These are phyloP conservation scores for Colletotrichum abscissum DNA, from an alignment of 2,329 filamentous ascomycete species.

Conservation along the genomic window DNA sequence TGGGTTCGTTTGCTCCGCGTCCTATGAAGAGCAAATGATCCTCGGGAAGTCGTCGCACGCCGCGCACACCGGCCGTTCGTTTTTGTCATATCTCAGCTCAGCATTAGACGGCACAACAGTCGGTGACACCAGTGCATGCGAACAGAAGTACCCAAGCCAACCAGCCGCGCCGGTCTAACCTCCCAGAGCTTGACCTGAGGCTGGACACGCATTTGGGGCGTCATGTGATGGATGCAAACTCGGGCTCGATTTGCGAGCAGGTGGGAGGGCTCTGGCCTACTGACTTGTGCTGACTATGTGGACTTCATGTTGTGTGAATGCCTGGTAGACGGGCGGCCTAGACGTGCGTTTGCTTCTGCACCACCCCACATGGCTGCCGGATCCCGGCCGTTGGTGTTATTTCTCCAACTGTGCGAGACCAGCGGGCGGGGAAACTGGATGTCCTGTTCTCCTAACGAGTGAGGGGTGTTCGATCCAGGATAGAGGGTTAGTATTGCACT, in stretches of 20 bases:
- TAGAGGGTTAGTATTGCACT: background rate
- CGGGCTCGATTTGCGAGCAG: slow-evolving; percentile 12
- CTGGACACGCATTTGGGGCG: background rate
- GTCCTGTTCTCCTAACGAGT: background rate
- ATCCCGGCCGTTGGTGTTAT: background rate
- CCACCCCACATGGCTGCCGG: background rate
- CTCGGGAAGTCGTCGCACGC: background rate
- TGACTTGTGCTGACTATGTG: background rate
- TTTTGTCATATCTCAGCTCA: slow-evolving; percentile 11
- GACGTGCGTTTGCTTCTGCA: background rate
- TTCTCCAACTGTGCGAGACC: background rate
- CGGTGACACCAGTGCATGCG: background rate
- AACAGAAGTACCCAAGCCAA: background rate
- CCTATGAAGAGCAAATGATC: slow-evolving; percentile 27
- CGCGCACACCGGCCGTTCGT: slow-evolving; percentile 2
- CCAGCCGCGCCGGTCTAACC: background rate
- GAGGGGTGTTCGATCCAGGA: background rate
- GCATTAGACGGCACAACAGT: background rate
- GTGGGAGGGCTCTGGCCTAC: background rate
- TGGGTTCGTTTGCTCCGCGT: slow-evolving; percentile 28
- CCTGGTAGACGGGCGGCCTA: background rate
- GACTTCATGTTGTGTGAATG: background rate
- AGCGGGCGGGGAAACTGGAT: background rate
- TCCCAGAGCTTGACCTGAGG: background rate
- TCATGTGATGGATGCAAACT: slow-evolving; percentile 8